Evolutionary conservation across 2,329 filamentous ascomycete genomes (phyloP).

Genomic region (Calonectria hawksworthii): DNA sequence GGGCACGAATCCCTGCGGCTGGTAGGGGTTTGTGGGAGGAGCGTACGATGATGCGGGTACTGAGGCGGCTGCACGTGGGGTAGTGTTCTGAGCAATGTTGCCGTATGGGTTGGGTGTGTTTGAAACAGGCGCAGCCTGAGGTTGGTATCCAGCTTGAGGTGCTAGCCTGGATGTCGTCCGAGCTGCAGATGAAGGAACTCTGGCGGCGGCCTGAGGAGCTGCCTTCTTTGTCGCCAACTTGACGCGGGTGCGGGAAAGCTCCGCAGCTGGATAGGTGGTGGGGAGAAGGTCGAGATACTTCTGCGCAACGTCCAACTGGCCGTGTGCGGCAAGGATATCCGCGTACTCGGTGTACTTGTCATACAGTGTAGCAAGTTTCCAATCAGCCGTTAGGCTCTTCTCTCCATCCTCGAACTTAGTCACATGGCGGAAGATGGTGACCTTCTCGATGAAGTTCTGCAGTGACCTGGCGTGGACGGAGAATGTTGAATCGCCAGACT

Average conservation of each 20-base stretch:
- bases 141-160: slow-evolving; percentile 61
- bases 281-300: slow-evolving; percentile 93
- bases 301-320: slow-evolving; percentile 87
- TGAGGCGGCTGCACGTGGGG: slow-evolving; percentile 36
- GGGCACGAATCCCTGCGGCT: slow-evolving; percentile 46
- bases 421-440: slow-evolving; percentile 94
- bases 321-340: slow-evolving; percentile 92
- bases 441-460: slow-evolving; percentile 97
- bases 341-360: slow-evolving; percentile 98
- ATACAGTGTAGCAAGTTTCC: slow-evolving; percentile 91
- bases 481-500: slow-evolving; percentile 83
- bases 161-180: slow-evolving; percentile 58
- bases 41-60: slow-evolving; percentile 53
- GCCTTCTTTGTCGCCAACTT: slow-evolving; percentile 80
- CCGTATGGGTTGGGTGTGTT: slow-evolving; percentile 54
- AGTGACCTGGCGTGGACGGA: slow-evolving; percentile 90
- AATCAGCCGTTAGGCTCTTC: slow-evolving; percentile 78
- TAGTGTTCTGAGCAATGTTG: slow-evolving; percentile 55
- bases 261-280: slow-evolving; percentile 84
- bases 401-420: slow-evolving; percentile 91
- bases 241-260: slow-evolving; percentile 87
- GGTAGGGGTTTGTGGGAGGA: slow-evolving; percentile 54
- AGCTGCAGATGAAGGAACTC: slow-evolving; percentile 46
- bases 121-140: slow-evolving; percentile 52
- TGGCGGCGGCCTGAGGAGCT: slow-evolving; percentile 43